Evolutionary conservation across 805 yeast genomes (phyloP).

Genomic region (Metschnikowia drakensbergensis): DNA sequence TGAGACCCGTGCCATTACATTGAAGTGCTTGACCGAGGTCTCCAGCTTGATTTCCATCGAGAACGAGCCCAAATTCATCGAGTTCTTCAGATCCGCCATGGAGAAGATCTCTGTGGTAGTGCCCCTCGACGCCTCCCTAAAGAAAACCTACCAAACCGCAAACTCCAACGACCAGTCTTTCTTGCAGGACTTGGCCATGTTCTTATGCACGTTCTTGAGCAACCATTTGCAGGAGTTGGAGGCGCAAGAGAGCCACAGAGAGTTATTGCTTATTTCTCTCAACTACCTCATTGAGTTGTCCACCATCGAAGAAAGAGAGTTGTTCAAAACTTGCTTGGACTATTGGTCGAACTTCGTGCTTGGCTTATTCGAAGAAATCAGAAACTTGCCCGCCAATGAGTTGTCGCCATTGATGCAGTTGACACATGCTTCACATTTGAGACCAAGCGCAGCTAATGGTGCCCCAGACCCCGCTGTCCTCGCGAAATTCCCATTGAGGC

Average conservation of each 20-base stretch:
- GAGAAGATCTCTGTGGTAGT: conserved; percentile 65
- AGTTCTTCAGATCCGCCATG: conserved; percentile 69
- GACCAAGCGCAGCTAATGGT: conserved; percentile 54
- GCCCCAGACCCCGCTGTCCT: conserved; percentile 81
- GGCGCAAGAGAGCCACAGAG: conserved; percentile 46
- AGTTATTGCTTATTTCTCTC: conserved; percentile 67
- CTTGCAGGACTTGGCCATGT: conserved; percentile 92
- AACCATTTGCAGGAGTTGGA: conserved; percentile 70
- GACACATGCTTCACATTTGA: conserved; percentile 36
- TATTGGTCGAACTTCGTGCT: conserved; percentile 90
- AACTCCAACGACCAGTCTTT: conserved; percentile 85
- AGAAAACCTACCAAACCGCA: conserved; percentile 67
- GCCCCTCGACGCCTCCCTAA: conserved; percentile 62
- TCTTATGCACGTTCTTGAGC: conserved; percentile 75
- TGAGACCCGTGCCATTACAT: conserved; percentile 76
- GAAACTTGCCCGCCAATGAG: conserved; percentile 68
- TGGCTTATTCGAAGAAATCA: conserved; percentile 80
- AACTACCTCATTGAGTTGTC: conserved; percentile 80
- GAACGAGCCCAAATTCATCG: conserved; percentile 53
- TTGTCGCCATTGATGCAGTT: conserved; percentile 75
- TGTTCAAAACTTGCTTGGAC: conserved; percentile 92
- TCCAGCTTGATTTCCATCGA: conserved; percentile 60
- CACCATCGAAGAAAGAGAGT: conserved; percentile 89
- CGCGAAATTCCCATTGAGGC: conserved; percentile 78
- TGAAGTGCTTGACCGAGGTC: conserved; percentile 92